Evolutionary conservation across 495 filamentous ascomycete species (phyloP), one percentile per base, ranked within the genome.

Genomic region (Hamigera avellanea): DNA sequence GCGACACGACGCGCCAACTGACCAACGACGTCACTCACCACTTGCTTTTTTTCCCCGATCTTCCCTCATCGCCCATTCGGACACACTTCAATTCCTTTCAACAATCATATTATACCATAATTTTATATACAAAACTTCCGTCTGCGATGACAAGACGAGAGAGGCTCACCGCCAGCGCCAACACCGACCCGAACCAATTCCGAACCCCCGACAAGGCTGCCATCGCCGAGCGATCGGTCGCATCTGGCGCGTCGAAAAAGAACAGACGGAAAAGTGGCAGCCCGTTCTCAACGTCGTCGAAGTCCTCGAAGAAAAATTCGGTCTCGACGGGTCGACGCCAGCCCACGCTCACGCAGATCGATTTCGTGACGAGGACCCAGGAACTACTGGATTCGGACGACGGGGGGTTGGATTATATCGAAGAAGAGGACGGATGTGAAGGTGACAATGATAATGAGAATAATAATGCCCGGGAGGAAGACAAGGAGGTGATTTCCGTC

Each of bases 291-390:
- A 54, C 45, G 14, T 32, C 42, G 18, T 41, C 43, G 8, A 44
- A 35, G 25, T 45, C 44, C 9, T 45, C 33, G 16, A 61, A 54
- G 40, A 46, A 39, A 19, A 44, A 6, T 8, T 44, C 50, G 0
- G 14, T 54, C 6, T 35, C 49, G 12, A 48, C 38, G 25, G 43
- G 41, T 10, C 36, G 28, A 10, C 48, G 46, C 2, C 64, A 66
- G 25, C 48, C 61, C 1, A 68, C 64, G 2, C 49, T 68, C 12
- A 68, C 64, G 1, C 64, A 68, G 31, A 59, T 68, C 21, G 59
- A 63, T 23, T 66, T 62, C 33, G 61, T 65, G 21, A 52, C 56
- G 2, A 1, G 49, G 46, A 27, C 21, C 41, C 33, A 27, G 15
- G 38, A 34, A 32, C 21, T n/a, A 18, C 15, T 50, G 34, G 41